Evolutionary conservation across 805 yeast species (phyloP), one percentile per base, ranked within the genome.

Genomic region (Teunomyces gatunensis): DNA sequence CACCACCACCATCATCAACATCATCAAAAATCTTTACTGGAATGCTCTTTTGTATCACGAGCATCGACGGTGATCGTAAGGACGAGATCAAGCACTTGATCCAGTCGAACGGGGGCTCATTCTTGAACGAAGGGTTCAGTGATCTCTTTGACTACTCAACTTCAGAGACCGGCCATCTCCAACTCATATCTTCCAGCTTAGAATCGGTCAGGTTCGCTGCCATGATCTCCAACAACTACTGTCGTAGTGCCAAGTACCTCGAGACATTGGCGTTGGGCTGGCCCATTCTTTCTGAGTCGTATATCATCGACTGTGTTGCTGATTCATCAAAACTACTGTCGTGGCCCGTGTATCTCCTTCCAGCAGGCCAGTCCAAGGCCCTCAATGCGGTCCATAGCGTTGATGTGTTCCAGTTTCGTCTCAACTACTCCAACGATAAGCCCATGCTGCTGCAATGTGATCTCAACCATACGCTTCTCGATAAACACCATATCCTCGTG

Each of bases 211-310:
- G 56, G 28, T 87, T 89, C 65, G 89, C 78, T 1, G 91, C 91
- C 1, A 69, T 87, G 29, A 65, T 90, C 1, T 75, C 92, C 0
- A 75, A 75, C 33, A 73, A 73, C 27, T 75, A 78, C 47, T 72
- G 79, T 15, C 69, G 96, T 32, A 87, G 90, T 42, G 74, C 83
- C 6, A 90, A 89, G 58, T 90, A 85, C 60, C 61, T 90, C 7
- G 94, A 88, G 57, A 81, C 85, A 2, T 62, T 89, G 13, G 87
- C 92, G 0, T 59, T 89, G 39, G 91, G 92, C 2, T 89, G 96
- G 96, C 97, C 97, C 2, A 77, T 87, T 15, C 58, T 90, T 27
- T 82, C 88, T 2, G 76, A 78, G 47, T 59, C 65, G 6, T 89
- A 78, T 53, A 68, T 89, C 3, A 59, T 63, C 5, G 85, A 83